A percentile compares a stretch with the other conserved stretches of the same genome.
Conservation (phyloP, 1,284 basidiomycete species). For the Schizophyllum amplum region DNA sequence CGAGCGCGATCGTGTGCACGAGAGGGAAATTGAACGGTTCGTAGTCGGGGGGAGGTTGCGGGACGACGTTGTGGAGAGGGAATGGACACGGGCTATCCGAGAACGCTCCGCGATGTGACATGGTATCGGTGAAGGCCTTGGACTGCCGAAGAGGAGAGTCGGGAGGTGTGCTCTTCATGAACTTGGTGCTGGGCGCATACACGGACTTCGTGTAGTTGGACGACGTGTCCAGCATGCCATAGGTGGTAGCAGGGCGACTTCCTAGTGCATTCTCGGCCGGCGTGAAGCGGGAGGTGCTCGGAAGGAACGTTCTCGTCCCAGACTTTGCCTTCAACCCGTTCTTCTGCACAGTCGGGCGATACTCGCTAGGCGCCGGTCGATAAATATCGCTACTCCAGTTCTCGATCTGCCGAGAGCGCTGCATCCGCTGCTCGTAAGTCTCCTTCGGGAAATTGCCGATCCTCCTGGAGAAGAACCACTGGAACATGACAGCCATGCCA, state of each 20-base stretch:
- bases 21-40: slow-evolving; percentile 97
- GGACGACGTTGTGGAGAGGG: slow-evolving; percentile 85
- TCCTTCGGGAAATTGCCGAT: slow-evolving; percentile 92
- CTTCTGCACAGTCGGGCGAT: slow-evolving; percentile 84
- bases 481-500: slow-evolving; percentile 92
- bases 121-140: background rate
- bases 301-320: slow-evolving; percentile 67
- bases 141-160: background rate
- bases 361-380: slow-evolving; percentile 84
- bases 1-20: slow-evolving; percentile 90
- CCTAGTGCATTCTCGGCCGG: slow-evolving; percentile 60
- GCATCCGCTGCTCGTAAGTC: slow-evolving; percentile 92
- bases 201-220: slow-evolving; percentile 15
- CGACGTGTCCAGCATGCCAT: slow-evolving; percentile 62
- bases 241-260: slow-evolving; percentile 65
- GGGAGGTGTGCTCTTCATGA: slow-evolving; percentile 30
- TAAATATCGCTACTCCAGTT: slow-evolving; percentile 97
- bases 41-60: slow-evolving; percentile 86
- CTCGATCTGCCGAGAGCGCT: slow-evolving; percentile 87
- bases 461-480: slow-evolving; percentile 95
- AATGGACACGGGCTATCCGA: slow-evolving; percentile 79
- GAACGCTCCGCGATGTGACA: slow-evolving; percentile 36
- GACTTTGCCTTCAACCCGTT: slow-evolving; percentile 50
- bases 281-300: slow-evolving; percentile 83
- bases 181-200: slow-evolving; percentile 42